phyloP scores from a whole-genome alignment of 192 early-diverging fungal species.

The Coemansia sp. region DNA sequence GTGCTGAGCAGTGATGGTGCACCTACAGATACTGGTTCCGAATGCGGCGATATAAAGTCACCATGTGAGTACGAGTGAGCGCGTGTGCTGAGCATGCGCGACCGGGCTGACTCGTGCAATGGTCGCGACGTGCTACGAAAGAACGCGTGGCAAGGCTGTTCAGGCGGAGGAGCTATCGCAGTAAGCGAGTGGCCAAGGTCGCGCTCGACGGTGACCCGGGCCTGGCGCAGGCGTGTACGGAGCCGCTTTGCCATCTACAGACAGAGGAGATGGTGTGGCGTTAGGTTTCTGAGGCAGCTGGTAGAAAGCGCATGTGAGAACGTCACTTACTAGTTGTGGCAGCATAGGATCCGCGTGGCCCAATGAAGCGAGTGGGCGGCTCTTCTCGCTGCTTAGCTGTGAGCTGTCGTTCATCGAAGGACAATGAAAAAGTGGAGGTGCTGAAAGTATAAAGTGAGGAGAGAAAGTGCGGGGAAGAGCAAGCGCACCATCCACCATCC shows the following conservation, averaged over 20 bases:
- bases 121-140: background rate
- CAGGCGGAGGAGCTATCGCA: conserved; percentile 12
- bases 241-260: conserved; percentile 39
- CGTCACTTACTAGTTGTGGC: background rate
- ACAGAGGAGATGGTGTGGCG: background rate
- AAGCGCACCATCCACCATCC: background rate
- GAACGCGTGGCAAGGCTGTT: background rate
- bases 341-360: background rate
- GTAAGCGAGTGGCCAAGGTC: conserved; percentile 44
- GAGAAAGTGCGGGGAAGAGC: background rate
- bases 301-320: background rate
- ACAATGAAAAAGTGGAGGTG: background rate
- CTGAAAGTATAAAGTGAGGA: background rate
- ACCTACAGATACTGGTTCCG: background rate
- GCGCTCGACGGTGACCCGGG: conserved; percentile 30
- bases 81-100: conserved; percentile 14
- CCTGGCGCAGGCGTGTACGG: conserved; percentile 37
- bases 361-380: conserved; percentile 10
- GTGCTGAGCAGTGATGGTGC: background rate
- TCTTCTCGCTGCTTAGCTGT: background rate
- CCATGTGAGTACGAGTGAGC: conserved; percentile 37
- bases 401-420: conserved; percentile 1
- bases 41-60: conserved; percentile 16
- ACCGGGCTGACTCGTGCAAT: conserved; percentile 1
- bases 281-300: background rate